Conservation (phyloP, 805 yeast genomes). For the Kazachstania psychrophila region DNA sequence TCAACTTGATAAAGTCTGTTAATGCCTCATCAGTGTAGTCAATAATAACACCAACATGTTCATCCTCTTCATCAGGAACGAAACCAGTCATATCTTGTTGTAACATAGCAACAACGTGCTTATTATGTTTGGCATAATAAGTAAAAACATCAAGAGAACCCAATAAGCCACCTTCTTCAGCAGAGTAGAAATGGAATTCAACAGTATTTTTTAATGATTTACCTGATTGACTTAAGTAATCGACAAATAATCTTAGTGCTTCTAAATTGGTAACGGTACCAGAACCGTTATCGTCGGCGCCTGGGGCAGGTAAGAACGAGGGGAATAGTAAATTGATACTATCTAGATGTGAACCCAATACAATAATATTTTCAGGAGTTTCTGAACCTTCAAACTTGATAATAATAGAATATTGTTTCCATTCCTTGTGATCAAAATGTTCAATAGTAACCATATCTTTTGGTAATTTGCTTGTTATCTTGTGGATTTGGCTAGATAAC, state of each 20-base stretch:
- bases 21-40: conserved; percentile 54
- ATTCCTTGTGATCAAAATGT: conserved; percentile 51
- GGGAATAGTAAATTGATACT: conserved; percentile 71
- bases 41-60: conserved; percentile 70
- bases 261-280: conserved; percentile 77
- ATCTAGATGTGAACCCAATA: conserved; percentile 87
- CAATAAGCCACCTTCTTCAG: conserved; percentile 85
- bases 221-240: conserved; percentile 17
- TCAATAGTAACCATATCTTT: conserved; percentile 35
- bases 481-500: conserved; percentile 43
- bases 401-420: conserved; percentile 73
- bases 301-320: conserved; percentile 63
- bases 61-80: conserved; percentile 42
- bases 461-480: conserved; percentile 20
- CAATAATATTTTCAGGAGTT: conserved; percentile 40
- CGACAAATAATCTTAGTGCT: conserved; percentile 54
- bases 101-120: conserved; percentile 66
- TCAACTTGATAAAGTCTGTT: conserved; percentile 49
- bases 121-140: conserved; percentile 35
- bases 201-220: conserved; percentile 59
- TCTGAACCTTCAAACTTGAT: conserved; percentile 48
- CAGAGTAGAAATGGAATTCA: conserved; percentile 91
- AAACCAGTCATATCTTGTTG: conserved; percentile 95
- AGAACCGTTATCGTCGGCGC: conserved; percentile 92
- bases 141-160: conserved; percentile 78